These are phyloP conservation scores for Tillandsia leiboldiana DNA, from an alignment of 176 grass and related monocot species.

Conservation along the genomic window DNA sequence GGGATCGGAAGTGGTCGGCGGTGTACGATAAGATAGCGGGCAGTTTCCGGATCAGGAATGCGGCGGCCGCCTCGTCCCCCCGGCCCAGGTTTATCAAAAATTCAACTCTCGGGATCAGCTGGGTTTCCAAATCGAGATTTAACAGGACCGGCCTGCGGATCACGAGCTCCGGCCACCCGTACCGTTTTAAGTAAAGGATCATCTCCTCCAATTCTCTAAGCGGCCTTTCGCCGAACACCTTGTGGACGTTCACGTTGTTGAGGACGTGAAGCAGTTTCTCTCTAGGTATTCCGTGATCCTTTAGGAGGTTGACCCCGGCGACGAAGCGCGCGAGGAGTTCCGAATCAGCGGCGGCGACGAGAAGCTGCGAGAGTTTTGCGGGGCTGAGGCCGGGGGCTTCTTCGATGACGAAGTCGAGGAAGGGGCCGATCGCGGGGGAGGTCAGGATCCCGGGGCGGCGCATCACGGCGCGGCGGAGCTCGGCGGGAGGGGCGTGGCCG, in stretches of 20 bases:
- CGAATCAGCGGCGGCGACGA: not conserved
- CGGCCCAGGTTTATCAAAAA: constrained; percentile 4
- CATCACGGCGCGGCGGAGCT: not conserved
- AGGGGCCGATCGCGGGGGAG: constrained; percentile 3
- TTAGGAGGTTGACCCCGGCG: constrained; percentile 1
- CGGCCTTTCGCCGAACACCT: constrained; percentile 18
- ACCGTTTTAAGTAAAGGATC: constrained; percentile 13
- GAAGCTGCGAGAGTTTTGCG: constrained; percentile 10
- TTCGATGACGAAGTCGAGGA: constrained; percentile 10
- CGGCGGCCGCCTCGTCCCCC: constrained; percentile 7
- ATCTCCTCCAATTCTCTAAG: constrained; percentile 10
- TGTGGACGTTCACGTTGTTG: constrained; percentile 9
- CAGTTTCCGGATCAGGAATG: constrained; percentile 11
- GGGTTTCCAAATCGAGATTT: constrained; percentile 13
- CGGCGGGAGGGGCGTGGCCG: too few relatives aligned
- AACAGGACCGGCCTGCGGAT: constrained; percentile 12
- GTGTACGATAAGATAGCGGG: constrained; percentile 20
- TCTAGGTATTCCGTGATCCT: constrained; percentile 11
- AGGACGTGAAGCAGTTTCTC: constrained; percentile 14
- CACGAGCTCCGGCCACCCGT: constrained; percentile 5
- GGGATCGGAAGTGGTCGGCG: constrained; percentile 14
- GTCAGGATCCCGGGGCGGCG: constrained; percentile 14
- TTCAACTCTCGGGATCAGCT: constrained; percentile 17
- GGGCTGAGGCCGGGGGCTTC: constrained; percentile 4
- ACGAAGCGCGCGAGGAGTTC: not conserved